These are phyloP conservation scores for Chenopodium formosanum DNA, from an alignment of 148 eudicot genomes.

Conservation along the genomic window DNA sequence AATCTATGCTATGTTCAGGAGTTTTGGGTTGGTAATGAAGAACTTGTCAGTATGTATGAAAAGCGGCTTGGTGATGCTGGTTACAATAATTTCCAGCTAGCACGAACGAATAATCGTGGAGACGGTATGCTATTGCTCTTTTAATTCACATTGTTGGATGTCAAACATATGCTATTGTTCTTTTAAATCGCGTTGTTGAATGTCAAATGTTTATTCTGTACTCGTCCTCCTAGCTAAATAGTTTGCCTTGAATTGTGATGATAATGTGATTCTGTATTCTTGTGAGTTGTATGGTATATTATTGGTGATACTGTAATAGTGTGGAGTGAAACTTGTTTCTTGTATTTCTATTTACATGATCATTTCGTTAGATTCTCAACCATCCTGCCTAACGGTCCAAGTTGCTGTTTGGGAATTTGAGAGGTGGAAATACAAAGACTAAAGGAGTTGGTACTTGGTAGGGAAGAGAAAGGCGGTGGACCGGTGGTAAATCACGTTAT, in stretches of 20 bases:
- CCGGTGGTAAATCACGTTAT: neutral
- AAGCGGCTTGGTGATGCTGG: constrained; percentile 92
- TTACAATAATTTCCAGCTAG: constrained; percentile 73
- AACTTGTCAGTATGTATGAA: constrained; percentile 85
- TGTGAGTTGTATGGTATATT: neutral
- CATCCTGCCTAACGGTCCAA: neutral
- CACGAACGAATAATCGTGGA: constrained; percentile 95
- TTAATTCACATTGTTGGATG: neutral
- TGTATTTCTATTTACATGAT: neutral
- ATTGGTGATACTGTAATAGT: neutral
- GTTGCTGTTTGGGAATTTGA: neutral
- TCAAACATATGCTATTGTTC: constrained; percentile 26
- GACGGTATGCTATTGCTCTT: constrained; percentile 54
- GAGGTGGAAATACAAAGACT: neutral
- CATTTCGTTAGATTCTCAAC: neutral
- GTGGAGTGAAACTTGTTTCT: neutral
- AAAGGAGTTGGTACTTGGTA: neutral
- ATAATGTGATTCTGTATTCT: neutral
- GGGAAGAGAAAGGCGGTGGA: constrained; percentile 6
- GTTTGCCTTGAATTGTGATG: neutral
- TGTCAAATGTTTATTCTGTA: neutral
- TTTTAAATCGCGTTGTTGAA: neutral
- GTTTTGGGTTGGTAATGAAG: constrained; percentile 99
- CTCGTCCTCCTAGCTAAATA: neutral
- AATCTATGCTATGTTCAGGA: constrained; percentile 48